Conservation (phyloP, 768 basidiomycete species). For the Flagelloscypha sp. region DNA sequence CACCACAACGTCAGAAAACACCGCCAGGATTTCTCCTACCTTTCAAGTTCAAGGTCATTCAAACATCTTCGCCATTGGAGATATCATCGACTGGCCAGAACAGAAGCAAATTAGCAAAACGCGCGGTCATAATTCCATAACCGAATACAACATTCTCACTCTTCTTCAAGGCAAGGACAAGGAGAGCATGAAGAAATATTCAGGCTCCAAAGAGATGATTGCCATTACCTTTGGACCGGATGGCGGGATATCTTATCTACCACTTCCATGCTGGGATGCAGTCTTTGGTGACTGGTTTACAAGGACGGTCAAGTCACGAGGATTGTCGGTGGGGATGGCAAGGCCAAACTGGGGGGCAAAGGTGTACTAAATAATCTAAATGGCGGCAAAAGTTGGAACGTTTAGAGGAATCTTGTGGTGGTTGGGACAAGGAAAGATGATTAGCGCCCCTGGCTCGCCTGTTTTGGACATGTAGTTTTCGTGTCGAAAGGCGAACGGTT, state of each 20-base stretch:
- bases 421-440: too few species aligned
- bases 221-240: conserved; percentile 25
- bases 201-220: conserved; percentile 33
- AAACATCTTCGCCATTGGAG: conserved; percentile 37
- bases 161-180: conserved; percentile 24
- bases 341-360: too few species aligned
- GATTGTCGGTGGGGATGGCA: too few species aligned
- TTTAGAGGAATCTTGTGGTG: too few species aligned
- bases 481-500: too few species aligned
- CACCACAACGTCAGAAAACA: conserved; percentile 21
- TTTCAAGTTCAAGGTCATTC: conserved; percentile 30
- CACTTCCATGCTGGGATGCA: conserved; percentile 24
- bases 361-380: too few species aligned
- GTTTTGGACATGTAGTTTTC: too few species aligned
- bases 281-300: conserved; percentile 26
- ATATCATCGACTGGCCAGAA: conserved; percentile 38
- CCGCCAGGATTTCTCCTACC: conserved; percentile 30
- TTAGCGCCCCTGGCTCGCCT: too few species aligned
- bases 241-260: conserved; percentile 24
- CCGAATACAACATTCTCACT: conserved; percentile 29
- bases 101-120: conserved; percentile 43
- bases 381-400: too few species aligned
- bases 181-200: conserved; percentile 25
- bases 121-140: conserved; percentile 21
- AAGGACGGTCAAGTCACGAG: conserved; percentile 20